Conservation (phyloP, 2,329 filamentous ascomycete species). For the Trichoderma atroviride region DNA sequence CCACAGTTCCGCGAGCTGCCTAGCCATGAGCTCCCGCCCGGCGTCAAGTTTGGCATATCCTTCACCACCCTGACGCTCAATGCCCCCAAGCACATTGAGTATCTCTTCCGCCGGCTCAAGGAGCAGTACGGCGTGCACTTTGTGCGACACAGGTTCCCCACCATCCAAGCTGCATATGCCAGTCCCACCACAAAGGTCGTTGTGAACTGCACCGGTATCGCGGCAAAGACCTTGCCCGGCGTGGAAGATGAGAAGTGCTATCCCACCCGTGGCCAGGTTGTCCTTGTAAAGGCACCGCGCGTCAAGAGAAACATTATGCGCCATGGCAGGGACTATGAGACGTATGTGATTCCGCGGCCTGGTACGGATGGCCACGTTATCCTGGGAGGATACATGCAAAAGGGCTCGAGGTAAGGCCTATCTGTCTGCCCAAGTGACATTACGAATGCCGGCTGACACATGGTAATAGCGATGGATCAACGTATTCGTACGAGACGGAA, state of each 20-base stretch:
- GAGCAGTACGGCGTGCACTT: slow-evolving; percentile 40
- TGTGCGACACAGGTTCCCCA: slow-evolving; percentile 35
- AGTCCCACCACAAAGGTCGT: slow-evolving; percentile 37
- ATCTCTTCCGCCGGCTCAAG: slow-evolving; percentile 35
- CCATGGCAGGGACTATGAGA: slow-evolving; percentile 44
- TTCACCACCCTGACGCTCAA: slow-evolving; percentile 45
- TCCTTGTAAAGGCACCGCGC: slow-evolving; percentile 40
- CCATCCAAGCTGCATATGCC: slow-evolving; percentile 35
- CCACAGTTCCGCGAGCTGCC: slow-evolving; percentile 39
- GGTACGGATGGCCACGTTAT: slow-evolving; percentile 41
- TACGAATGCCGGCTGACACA: not conserved
- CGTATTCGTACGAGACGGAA: slow-evolving; percentile 42
- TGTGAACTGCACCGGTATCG: slow-evolving; percentile 43
- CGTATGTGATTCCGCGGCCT: slow-evolving; percentile 45
- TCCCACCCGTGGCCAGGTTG: slow-evolving; percentile 46
- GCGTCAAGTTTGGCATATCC: slow-evolving; percentile 40
- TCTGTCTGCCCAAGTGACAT: not conserved
- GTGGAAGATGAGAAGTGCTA: slow-evolving; percentile 45
- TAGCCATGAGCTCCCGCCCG: slow-evolving; percentile 35
- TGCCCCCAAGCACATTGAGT: slow-evolving; percentile 43
- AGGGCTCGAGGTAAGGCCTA: slow-evolving; percentile 36
- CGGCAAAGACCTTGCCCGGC: slow-evolving; percentile 39
- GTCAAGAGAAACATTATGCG: slow-evolving; percentile 44
- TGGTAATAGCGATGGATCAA: slow-evolving; percentile 37
- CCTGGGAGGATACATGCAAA: slow-evolving; percentile 45